These are phyloP conservation scores for Capsicum baccatum DNA, from an alignment of 257 asterid genomes.

Conservation along the genomic window DNA sequence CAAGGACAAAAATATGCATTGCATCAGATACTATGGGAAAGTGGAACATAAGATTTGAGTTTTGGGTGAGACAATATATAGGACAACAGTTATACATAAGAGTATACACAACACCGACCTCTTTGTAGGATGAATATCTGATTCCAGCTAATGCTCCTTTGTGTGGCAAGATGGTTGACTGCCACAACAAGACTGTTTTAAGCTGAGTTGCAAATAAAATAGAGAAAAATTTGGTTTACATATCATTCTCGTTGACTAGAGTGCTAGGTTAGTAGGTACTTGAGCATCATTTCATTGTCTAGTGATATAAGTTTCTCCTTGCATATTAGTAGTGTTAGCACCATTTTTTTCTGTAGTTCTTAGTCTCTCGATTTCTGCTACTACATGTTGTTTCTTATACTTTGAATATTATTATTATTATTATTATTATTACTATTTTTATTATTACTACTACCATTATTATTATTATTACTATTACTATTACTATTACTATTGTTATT, in stretches of 20 bases:
- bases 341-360: neutral
- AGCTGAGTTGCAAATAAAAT: neutral
- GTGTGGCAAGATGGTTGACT: slow-evolving; percentile 64
- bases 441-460: too few species aligned
- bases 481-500: too few species aligned
- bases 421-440: too few species aligned
- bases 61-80: slow-evolving; percentile 71
- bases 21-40: slow-evolving; percentile 74
- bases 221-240: neutral
- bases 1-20: slow-evolving; percentile 65
- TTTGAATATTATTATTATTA: neutral
- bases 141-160: slow-evolving; percentile 69
- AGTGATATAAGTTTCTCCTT: neutral
- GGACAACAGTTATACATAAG: slow-evolving; percentile 68
- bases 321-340: neutral
- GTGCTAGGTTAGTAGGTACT: neutral
- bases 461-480: too few species aligned
- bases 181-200: slow-evolving; percentile 57
- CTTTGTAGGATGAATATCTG: slow-evolving; percentile 66
- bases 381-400: neutral
- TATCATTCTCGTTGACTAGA: neutral
- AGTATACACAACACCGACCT: slow-evolving; percentile 62
- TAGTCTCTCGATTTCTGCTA: neutral
- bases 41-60: slow-evolving; percentile 80
- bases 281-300: neutral